These are phyloP conservation scores for Penicillium sp. DNA, from an alignment of 2,329 filamentous ascomycete genomes.

Conservation along the genomic window DNA sequence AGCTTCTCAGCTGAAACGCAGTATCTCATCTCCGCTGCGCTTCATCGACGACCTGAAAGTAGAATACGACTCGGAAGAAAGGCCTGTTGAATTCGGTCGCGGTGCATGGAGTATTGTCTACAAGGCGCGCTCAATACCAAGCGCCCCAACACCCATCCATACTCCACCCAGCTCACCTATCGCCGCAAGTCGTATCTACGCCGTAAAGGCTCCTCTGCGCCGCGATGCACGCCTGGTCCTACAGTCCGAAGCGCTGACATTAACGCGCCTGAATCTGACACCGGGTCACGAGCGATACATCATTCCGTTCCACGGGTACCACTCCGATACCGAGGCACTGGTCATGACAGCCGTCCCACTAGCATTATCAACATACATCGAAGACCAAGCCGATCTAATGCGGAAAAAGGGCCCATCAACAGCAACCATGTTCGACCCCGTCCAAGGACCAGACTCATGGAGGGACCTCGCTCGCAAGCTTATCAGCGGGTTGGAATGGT, in stretches of 20 bases:
- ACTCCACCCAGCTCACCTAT: conserved; percentile 41
- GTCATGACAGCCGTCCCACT: conserved; percentile 48
- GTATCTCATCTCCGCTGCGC: conserved; percentile 21
- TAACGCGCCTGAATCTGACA: conserved; percentile 40
- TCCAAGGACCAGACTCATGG: conserved; percentile 44
- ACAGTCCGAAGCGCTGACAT: conserved; percentile 42
- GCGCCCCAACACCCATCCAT: conserved; percentile 8
- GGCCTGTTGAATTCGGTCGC: conserved; percentile 41
- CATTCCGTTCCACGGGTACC: conserved; percentile 48
- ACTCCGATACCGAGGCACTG: conserved; percentile 39
- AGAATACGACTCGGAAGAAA: conserved; percentile 27
- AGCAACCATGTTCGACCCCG: conserved; percentile 47
- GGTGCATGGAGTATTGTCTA: conserved; percentile 52
- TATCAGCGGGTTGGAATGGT: conserved; percentile 44
- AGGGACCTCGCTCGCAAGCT: conserved; percentile 41
- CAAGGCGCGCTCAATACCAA: conserved; percentile 35
- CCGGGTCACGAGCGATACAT: conserved; percentile 37
- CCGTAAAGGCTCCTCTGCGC: conserved; percentile 46
- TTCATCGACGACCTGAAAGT: conserved; percentile 38
- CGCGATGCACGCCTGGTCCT: conserved; percentile 44
- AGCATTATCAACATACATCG: conserved; percentile 43
- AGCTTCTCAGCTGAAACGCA: conserved; percentile 3
- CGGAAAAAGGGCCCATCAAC: conserved; percentile 37
- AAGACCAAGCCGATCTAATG: conserved; percentile 31
- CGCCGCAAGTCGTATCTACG: conserved; percentile 35